These are phyloP conservation scores for Scutellaria barbata DNA, from an alignment of 257 asterid genomes.

Conservation along the genomic window DNA sequence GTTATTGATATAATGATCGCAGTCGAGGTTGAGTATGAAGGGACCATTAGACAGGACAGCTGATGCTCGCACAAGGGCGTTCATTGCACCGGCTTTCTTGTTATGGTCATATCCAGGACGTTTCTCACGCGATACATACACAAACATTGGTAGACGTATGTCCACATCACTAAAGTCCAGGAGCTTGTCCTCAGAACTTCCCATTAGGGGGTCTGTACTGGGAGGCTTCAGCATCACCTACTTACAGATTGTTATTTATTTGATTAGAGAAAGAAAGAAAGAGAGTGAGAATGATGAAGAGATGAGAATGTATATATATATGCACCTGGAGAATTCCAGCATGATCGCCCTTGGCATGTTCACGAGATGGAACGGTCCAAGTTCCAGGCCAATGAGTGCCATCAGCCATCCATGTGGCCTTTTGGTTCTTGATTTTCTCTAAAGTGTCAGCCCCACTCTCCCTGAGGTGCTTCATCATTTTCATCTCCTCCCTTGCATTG, in stretches of 20 bases:
- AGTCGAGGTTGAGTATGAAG: conserved; percentile 67
- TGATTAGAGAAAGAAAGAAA: too few relatives aligned
- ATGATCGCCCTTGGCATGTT: conserved; percentile 67
- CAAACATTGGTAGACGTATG: conserved; percentile 66
- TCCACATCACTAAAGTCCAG: conserved; percentile 60
- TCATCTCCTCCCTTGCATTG: conserved; percentile 67
- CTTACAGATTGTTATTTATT: background rate
- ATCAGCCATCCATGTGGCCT: conserved; percentile 79
- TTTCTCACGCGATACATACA: conserved; percentile 61
- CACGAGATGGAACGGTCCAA: conserved; percentile 49
- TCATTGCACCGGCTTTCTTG: conserved; percentile 81
- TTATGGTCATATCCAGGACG: conserved; percentile 70
- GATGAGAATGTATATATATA: too few relatives aligned
- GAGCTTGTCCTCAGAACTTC: conserved; percentile 51
- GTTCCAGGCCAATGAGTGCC: conserved; percentile 83
- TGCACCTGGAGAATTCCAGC: conserved; percentile 62
- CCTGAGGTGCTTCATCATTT: conserved; percentile 51
- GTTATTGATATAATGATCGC: conserved; percentile 65
- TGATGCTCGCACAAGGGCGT: conserved; percentile 66
- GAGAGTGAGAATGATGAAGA: too few relatives aligned
- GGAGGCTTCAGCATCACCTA: conserved; percentile 73
- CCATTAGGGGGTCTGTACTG: conserved; percentile 51
- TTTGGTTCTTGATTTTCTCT: conserved; percentile 54
- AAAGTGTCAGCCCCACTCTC: conserved; percentile 51
- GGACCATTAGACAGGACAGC: conserved; percentile 65